Percentiles rank a stretch among this genome's conserved stretches.
phyloP scores from a whole-genome alignment of 805 yeast species.

The Saturnispora hagleri region DNA sequence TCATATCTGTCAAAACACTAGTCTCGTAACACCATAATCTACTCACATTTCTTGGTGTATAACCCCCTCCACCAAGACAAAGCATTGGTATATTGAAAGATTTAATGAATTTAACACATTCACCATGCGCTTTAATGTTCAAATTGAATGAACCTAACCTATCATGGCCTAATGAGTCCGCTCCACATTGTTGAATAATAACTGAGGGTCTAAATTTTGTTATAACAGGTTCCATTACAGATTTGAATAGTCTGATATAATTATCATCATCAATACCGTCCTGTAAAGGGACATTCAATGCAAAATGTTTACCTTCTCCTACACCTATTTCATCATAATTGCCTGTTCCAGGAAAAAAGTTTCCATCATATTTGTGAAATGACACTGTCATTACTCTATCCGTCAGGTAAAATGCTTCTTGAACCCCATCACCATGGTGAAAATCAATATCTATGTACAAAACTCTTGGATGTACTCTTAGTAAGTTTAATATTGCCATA shows the following conservation, averaged over 20 bases:
- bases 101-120: slow-evolving; percentile 84
- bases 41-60: slow-evolving; percentile 91
- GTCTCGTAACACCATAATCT: slow-evolving; percentile 96
- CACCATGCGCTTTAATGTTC: slow-evolving; percentile 89
- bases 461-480: slow-evolving; percentile 86
- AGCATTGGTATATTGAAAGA: slow-evolving; percentile 84
- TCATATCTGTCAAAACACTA: slow-evolving; percentile 72
- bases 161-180: slow-evolving; percentile 90
- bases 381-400: slow-evolving; percentile 96
- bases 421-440: slow-evolving; percentile 98
- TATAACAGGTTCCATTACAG: slow-evolving; percentile 83
- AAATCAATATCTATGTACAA: slow-evolving; percentile 89
- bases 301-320: slow-evolving; percentile 80
- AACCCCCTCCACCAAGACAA: slow-evolving; percentile 96
- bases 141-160: slow-evolving; percentile 89
- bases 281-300: slow-evolving; percentile 84
- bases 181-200: slow-evolving; percentile 95
- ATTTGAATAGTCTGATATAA: slow-evolving; percentile 65
- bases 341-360: slow-evolving; percentile 97
- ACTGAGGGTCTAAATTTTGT: slow-evolving; percentile 89
- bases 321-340: slow-evolving; percentile 82
- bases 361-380: slow-evolving; percentile 89
- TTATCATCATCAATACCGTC: slow-evolving; percentile 95
- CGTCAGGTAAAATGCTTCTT: slow-evolving; percentile 90
- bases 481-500: slow-evolving; percentile 71